Evolutionary conservation across 805 yeast species (phyloP).

Genomic region (Candida namnaoensis): DNA sequence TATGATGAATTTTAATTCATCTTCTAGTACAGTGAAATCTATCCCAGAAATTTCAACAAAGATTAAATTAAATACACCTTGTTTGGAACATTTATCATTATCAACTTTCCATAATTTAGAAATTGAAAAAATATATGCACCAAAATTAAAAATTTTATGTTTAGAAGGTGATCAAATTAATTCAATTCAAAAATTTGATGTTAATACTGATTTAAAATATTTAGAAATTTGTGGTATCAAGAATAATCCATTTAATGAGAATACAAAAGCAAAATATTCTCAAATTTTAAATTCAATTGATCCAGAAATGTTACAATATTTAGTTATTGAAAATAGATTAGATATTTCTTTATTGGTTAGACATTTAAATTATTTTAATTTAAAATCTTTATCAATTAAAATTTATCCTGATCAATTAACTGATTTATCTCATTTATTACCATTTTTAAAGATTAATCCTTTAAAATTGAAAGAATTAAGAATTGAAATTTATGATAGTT

Average conservation of each 20-base stretch:
- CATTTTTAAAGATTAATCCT: not conserved
- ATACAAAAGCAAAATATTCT: too few species aligned
- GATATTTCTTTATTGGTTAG: not conserved
- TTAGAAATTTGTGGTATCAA: too few species aligned
- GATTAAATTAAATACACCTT: not conserved
- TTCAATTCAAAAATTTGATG: too few species aligned
- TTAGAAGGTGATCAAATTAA: not conserved
- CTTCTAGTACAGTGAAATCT: too few species aligned
- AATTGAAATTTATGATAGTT: not conserved
- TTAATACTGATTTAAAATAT: too few species aligned
- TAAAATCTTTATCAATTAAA: not conserved
- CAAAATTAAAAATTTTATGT: not conserved
- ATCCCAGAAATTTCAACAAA: not conserved
- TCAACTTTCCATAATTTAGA: too few species aligned
- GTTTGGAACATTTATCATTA: too few species aligned
- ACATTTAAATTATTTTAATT: not conserved
- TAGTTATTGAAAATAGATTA: too few species aligned
- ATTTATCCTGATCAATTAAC: not conserved
- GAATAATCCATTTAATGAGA: too few species aligned
- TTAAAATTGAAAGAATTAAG: not conserved
- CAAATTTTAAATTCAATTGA: too few species aligned
- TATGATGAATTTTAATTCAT: too few species aligned
- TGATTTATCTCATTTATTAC: not conserved
- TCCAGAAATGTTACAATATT: too few species aligned
- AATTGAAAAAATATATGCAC: not conserved